Percentiles rank a stretch among this genome's conserved stretches.
Evolutionary conservation across 163 green algal genomes (phyloP).

Genomic region (Coccomyxa subellipsoidea): DNA sequence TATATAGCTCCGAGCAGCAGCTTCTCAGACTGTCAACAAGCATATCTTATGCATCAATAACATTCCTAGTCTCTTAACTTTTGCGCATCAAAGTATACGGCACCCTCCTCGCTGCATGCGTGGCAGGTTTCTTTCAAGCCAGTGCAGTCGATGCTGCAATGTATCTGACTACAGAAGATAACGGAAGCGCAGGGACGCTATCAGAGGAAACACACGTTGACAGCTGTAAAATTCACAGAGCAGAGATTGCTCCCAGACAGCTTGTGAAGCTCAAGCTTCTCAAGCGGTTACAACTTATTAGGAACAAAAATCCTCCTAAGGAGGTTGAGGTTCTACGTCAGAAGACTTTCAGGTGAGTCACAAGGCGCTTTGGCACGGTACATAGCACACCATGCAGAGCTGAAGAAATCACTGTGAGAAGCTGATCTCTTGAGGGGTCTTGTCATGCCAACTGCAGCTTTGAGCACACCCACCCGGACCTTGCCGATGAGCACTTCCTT

Average conservation of each 20-base stretch:
- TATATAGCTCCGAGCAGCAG: too few species aligned
- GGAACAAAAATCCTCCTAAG: background rate
- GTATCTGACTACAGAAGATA: background rate
- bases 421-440: too few species aligned
- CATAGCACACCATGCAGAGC: too few species aligned
- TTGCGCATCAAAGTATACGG: too few species aligned
- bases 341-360: background rate
- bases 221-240: background rate
- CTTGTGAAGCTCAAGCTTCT: background rate
- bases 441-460: constrained; percentile 30
- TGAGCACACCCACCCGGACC: constrained; percentile 47
- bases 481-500: constrained; percentile 55
- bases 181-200: background rate
- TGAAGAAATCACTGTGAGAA: too few species aligned
- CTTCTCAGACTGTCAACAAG: too few species aligned
- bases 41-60: too few species aligned
- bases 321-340: background rate
- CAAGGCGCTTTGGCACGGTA: too few species aligned
- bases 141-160: background rate
- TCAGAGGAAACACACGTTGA: background rate
- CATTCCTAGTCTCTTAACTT: too few species aligned
- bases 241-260: background rate
- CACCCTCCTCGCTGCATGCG: too few species aligned
- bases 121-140: too few species aligned
- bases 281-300: background rate